Percentiles rank a stretch among this genome's conserved stretches.
Conservation (phyloP, 2,329 filamentous ascomycete species). For the Lachnum nothofagi region DNA sequence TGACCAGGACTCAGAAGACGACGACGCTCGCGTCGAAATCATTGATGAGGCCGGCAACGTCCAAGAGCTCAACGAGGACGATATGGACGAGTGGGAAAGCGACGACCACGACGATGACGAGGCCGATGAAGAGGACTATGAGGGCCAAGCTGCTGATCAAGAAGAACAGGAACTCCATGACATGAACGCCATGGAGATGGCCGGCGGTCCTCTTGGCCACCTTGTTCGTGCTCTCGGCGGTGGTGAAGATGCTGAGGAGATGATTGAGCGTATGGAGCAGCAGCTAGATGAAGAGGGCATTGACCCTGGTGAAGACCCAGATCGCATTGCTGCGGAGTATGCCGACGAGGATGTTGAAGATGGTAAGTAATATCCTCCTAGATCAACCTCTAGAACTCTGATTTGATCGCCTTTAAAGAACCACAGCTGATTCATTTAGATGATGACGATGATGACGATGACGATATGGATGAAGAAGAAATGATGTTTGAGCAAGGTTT, state of each 20-base stretch:
- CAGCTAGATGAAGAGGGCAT: constrained; percentile 38
- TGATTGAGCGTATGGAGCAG: constrained; percentile 36
- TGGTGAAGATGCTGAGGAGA: constrained; percentile 34
- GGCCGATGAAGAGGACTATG: constrained; percentile 45
- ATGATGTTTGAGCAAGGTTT: constrained; percentile 58
- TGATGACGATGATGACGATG: constrained; percentile 66
- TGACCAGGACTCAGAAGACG: constrained; percentile 51
- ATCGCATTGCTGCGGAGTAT: constrained; percentile 42
- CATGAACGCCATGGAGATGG: constrained; percentile 37
- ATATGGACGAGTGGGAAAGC: constrained; percentile 57
- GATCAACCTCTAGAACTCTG: too few species aligned
- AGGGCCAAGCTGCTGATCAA: constrained; percentile 48
- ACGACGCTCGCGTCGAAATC: constrained; percentile 47
- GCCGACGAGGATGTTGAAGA: constrained; percentile 58
- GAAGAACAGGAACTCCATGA: constrained; percentile 48
- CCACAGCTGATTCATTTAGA: too few species aligned
- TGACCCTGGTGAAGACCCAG: constrained; percentile 45
- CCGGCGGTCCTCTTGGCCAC: constrained; percentile 42
- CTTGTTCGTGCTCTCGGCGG: constrained; percentile 49
- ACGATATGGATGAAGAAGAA: constrained; percentile 63
- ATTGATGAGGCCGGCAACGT: constrained; percentile 59
- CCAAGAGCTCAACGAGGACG: constrained; percentile 47
- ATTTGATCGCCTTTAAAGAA: too few species aligned
- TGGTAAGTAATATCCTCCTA: constrained; percentile 33
- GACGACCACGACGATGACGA: constrained; percentile 53